Percentiles rank a stretch among this genome's conserved stretches.
Evolutionary conservation across 2,329 filamentous ascomycete genomes (phyloP).

Genomic region (Aspergillus fijiensis): DNA sequence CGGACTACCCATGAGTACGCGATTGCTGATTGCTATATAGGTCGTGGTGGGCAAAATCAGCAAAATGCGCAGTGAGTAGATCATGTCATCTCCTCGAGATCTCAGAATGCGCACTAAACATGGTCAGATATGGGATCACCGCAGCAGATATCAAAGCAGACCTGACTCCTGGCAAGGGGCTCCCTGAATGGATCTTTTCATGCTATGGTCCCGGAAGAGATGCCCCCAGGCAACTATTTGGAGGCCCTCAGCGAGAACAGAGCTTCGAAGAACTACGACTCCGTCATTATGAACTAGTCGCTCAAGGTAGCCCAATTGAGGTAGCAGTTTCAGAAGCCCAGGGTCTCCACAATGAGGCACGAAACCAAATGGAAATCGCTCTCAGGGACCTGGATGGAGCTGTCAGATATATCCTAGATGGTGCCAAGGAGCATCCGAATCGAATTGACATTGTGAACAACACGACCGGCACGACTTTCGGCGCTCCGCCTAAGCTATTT

Average conservation of each 20-base stretch:
- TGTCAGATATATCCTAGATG: conserved; percentile 65
- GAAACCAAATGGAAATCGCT: conserved; percentile 71
- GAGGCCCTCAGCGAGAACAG: conserved; percentile 74
- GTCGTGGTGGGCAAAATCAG: conserved; percentile 12
- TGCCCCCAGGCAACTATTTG: conserved; percentile 79
- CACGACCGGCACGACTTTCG: conserved; percentile 33
- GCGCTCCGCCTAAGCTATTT: conserved; percentile 41
- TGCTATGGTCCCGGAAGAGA: conserved; percentile 77
- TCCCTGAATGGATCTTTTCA: conserved; percentile 82
- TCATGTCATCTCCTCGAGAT: neutral
- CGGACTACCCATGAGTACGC: neutral
- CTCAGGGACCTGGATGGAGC: conserved; percentile 70
- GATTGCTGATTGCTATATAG: neutral
- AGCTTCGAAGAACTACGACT: conserved; percentile 85
- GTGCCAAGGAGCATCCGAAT: conserved; percentile 72
- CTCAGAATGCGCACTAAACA: neutral
- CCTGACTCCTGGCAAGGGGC: conserved; percentile 60
- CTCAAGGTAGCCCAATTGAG: conserved; percentile 58
- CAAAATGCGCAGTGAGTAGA: conserved; percentile 26
- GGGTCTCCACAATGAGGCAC: conserved; percentile 62
- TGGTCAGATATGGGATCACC: conserved; percentile 55
- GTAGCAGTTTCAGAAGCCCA: conserved; percentile 51
- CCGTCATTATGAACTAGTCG: conserved; percentile 64
- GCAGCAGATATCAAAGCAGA: conserved; percentile 63
- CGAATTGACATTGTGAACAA: conserved; percentile 57